A percentile compares a stretch with the other conserved stretches of the same genome.
Conservation (phyloP, 2,329 filamentous ascomycete genomes). For the Dactylonectria estremocensis region DNA sequence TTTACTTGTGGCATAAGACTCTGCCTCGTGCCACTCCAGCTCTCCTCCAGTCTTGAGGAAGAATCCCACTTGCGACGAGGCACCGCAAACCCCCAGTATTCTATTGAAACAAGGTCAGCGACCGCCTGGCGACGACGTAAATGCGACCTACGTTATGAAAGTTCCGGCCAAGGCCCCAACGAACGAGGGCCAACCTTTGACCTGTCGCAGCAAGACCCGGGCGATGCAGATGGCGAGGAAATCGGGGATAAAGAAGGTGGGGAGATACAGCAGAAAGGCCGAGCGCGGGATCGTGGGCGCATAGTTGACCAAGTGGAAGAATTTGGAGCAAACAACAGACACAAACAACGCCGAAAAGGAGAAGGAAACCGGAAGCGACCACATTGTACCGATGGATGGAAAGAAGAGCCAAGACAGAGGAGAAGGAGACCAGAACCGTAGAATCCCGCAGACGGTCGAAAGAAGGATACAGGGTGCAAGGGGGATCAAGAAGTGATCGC, state of each 20-base stretch:
- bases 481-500: conserved; percentile 9
- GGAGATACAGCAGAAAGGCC: conserved; percentile 51
- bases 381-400: conserved; percentile 23
- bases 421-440: background rate
- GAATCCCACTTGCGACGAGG: conserved; percentile 52
- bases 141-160: conserved; percentile 47
- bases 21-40: conserved; percentile 52
- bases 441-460: background rate
- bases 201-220: conserved; percentile 46
- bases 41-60: conserved; percentile 52
- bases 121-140: background rate
- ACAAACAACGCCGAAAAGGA: conserved; percentile 50
- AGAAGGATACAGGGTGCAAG: conserved; percentile 21
- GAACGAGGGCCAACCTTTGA: conserved; percentile 40
- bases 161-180: conserved; percentile 40
- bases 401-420: background rate
- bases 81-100: conserved; percentile 47
- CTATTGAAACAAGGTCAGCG: conserved; percentile 29
- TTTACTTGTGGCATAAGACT: conserved; percentile 48
- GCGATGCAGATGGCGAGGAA: conserved; percentile 44
- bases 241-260: conserved; percentile 51
- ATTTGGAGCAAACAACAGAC: conserved; percentile 48
- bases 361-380: conserved; percentile 43
- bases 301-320: conserved; percentile 48
- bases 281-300: conserved; percentile 45